Conservation (phyloP, 192 early-diverging fungal genomes). For the Dissophora ornata region DNA sequence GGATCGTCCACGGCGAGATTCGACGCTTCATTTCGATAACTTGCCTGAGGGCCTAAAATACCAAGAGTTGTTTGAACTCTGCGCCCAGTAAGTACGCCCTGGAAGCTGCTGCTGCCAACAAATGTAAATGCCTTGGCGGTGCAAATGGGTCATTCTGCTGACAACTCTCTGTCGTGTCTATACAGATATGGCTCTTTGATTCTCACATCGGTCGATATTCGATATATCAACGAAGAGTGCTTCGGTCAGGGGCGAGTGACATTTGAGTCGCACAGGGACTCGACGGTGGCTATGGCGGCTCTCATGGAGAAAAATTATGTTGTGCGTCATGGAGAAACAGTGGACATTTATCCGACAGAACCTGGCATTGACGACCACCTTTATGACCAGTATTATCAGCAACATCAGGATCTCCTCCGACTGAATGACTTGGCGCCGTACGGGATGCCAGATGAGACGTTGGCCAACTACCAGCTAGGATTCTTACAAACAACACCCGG, state of each 20-base stretch:
- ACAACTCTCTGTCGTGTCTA: no score
- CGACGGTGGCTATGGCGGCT: constrained; percentile 7
- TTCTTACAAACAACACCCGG: no score
- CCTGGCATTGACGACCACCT: constrained; percentile 30
- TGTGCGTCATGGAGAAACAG: constrained; percentile 24
- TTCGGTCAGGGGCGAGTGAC: constrained; percentile 31
- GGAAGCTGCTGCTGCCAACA: no score
- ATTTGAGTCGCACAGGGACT: constrained; percentile 25
- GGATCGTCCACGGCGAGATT: constrained; percentile 19
- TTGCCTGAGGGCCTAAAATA: constrained; percentile 25
- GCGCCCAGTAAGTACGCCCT: constrained; percentile 23
- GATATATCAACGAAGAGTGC: constrained; percentile 42
- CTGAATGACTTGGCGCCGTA: background rate
- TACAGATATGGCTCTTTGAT: constrained; percentile 41
- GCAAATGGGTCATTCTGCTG: background rate
- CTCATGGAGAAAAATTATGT: constrained; percentile 13
- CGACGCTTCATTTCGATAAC: constrained; percentile 25
- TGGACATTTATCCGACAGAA: constrained; percentile 11
- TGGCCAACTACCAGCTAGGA: no score
- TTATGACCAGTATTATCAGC: constrained; percentile 37
- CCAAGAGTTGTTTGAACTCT: constrained; percentile 39
- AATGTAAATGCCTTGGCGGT: no score
- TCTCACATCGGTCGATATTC: constrained; percentile 40
- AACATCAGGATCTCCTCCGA: constrained; percentile 24
- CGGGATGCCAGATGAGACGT: constrained; percentile 1